A percentile compares a stretch with the other conserved stretches of the same genome.
phyloP scores from a whole-genome alignment of 2,329 filamentous ascomycete genomes.

The Emericellopsis cladophorae region DNA sequence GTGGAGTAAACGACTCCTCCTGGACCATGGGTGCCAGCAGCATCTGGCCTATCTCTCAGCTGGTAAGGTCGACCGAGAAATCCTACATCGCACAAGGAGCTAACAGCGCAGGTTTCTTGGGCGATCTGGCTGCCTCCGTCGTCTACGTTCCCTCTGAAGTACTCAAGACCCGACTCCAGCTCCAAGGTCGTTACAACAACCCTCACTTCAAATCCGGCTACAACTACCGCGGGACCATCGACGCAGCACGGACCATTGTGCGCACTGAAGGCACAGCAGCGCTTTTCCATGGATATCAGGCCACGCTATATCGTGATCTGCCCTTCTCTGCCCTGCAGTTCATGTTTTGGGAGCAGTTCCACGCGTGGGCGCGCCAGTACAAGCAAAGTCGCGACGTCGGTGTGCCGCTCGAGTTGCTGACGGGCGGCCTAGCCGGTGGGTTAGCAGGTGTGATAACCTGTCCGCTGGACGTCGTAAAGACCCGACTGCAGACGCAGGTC shows the following conservation, averaged over 20 bases:
- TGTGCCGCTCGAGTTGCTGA: conserved; percentile 71
- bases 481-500: conserved; percentile 86
- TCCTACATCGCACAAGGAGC: no score
- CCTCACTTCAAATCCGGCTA: conserved; percentile 89
- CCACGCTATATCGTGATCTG: conserved; percentile 84
- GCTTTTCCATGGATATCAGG: conserved; percentile 94
- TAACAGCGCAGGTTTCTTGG: conserved; percentile 58
- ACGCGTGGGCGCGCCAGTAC: conserved; percentile 67
- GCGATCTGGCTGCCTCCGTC: conserved; percentile 81
- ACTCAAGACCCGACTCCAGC: conserved; percentile 88
- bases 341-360: conserved; percentile 95
- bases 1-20: conserved; percentile 79
- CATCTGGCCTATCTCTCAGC: conserved; percentile 77
- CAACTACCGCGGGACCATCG: conserved; percentile 78
- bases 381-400: conserved; percentile 76
- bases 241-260: conserved; percentile 78
- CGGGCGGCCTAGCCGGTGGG: conserved; percentile 79
- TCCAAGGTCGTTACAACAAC: conserved; percentile 93
- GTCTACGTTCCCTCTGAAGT: conserved; percentile 97
- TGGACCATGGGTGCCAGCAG: conserved; percentile 72
- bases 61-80: conserved; percentile 36
- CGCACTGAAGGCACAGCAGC: conserved; percentile 71
- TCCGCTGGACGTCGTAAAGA: conserved; percentile 95
- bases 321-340: conserved; percentile 96
- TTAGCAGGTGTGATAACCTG: conserved; percentile 91